Conservation (phyloP, 1,139 yeast species). For the Kazachstania sp. region DNA sequence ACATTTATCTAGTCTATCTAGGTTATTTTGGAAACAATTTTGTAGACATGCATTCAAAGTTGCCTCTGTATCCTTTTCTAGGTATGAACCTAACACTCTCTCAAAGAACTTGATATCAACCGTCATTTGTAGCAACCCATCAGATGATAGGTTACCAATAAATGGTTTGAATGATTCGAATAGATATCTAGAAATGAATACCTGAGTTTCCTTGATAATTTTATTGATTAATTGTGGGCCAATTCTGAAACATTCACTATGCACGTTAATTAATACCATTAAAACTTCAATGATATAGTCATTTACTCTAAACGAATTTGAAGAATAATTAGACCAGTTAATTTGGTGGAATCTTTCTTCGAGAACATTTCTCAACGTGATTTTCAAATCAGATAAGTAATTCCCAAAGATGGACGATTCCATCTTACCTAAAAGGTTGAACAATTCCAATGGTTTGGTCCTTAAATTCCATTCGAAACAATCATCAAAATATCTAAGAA, state of each 20-base stretch:
- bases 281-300: conserved; percentile 45
- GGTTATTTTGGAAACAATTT: conserved; percentile 30
- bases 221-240: conserved; percentile 39
- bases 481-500: conserved; percentile 41
- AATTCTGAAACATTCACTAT: conserved; percentile 42
- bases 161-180: conserved; percentile 38
- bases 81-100: conserved; percentile 22
- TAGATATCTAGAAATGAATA: conserved; percentile 38
- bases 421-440: conserved; percentile 39
- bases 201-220: conserved; percentile 40
- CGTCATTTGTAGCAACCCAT: conserved; percentile 33
- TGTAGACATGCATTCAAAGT: conserved; percentile 28
- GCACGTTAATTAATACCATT: conserved; percentile 44
- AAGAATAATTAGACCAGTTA: conserved; percentile 38
- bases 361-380: conserved; percentile 40
- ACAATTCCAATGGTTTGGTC: conserved; percentile 36
- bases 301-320: conserved; percentile 37
- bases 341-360: conserved; percentile 40
- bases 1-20: conserved; percentile 23
- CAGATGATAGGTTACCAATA: conserved; percentile 29
- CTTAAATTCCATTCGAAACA: conserved; percentile 39
- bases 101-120: conserved; percentile 36
- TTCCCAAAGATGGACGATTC: conserved; percentile 46
- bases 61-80: conserved; percentile 28
- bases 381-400: conserved; percentile 43